Evolutionary conservation across 1,284 basidiomycete genomes (phyloP), one percentile per base, ranked within the genome.

Genomic region (Farysia itapuensis): DNA sequence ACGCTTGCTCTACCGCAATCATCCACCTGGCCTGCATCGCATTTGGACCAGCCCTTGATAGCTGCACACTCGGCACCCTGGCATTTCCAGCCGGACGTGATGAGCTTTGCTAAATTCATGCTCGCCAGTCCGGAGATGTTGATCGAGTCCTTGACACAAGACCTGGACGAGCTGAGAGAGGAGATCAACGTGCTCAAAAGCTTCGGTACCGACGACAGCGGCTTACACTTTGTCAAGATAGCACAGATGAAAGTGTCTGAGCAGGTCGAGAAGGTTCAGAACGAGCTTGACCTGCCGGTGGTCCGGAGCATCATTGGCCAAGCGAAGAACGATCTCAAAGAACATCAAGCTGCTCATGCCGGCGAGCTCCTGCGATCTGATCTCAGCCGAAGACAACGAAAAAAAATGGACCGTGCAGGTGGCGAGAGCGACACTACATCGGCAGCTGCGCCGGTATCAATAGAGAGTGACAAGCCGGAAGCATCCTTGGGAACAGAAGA

Each of bases 1-100:
- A 95, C 91, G 0, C 82, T 98, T n/a, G 93, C 95, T 2, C 81
- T 99, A 11, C 94, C 94, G 33, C 85, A 89, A 21, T 94, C 93
- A 0, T 74, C 81, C 7, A 90, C 90, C 2, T 99, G 93, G 92
- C 94, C 91, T 0, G 39, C 51, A 12, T 53, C 56, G n/a, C 43
- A 43, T 24, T 44, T 43, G 2, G 60, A 12, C 30, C 45, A 56
- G 14, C 61, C 64, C 11, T 41, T 95, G 88, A 4, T 97, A n/a
- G 86, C 89, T 9, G 87, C 89, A 13, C 89, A 93, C 63, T 84
- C 89, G 67, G 89, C 91, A 0, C 93, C 94, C 6, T 97, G 93
- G 81, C 85, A 95, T 75, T 97, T 98, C 80, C 82, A 93, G 16
- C 95, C 93, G 0, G 91, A 97, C 72, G 89, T 95, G 20, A 86